Evolutionary conservation across 164 flowering plant species (phyloP), one percentile per base, ranked within the genome.

Genomic region (Macadamia tetraphylla): DNA sequence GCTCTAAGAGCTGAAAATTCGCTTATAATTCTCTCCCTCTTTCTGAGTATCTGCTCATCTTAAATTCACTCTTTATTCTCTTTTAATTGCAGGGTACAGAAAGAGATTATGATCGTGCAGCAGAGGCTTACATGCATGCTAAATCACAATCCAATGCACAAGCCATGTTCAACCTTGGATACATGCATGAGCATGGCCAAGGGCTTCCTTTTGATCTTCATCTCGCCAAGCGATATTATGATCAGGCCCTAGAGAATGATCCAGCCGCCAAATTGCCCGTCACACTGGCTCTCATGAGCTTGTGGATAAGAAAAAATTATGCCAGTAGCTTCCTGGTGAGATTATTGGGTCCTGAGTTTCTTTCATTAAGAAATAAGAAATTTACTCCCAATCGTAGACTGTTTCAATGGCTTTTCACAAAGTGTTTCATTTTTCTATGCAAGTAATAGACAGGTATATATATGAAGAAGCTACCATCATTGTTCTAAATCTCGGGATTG

Each of bases 131-230:
- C 75, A 82, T 82, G 90, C 98, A 91, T 80, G 98, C 97, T 3
- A 88, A 82, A 71, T 83, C 92, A 12, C 97, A 95, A 70, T 79
- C 88, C 30, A 92, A 95, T 77, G 96, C 99, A 29, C 99, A 95
- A 72, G 98, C 98, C 60, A 88, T 92, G 90, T 95, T 95, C 82
- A 92, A 95, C 78, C 95, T 95, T 32, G 99, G 99, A 9, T 95
- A 95, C 79, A 95, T 95, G 99, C 89, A 95, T 76, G 99, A 95
- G 75, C 99, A 95, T 79, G 99, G 99, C 40, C 87, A 80, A 70
- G 99, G 99, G 59, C 92, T 88, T 79, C 99, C 99, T 7, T 77
- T 81, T 59, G 98, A 95, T 81, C 96, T 95, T 77, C 96, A 95
- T 81, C 90, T 95, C 64, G 99, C 99, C 11, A 95, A 95, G 78